phyloP scores from a whole-genome alignment of 2,329 filamentous ascomycete genomes.

The Lasiodiplodia sp. region DNA sequence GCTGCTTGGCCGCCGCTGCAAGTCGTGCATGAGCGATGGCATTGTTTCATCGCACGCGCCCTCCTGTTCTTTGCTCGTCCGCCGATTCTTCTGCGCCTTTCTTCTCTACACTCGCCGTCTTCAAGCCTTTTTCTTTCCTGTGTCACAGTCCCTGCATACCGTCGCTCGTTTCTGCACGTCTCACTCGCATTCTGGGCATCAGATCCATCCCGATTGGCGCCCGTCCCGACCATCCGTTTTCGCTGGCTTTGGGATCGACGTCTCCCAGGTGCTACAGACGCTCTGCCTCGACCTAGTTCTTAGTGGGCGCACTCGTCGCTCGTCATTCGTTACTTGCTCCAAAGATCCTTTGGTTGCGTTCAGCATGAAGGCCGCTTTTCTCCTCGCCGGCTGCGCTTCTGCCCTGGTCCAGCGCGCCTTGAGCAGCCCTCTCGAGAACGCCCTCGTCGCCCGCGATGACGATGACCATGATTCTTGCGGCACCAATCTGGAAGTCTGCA shows the following conservation, averaged over 20 bases:
- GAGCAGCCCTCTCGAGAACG: conserved; percentile 1
- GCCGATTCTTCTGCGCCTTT: not conserved
- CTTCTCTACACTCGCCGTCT: conserved; percentile 5
- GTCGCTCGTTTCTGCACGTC: conserved; percentile 24
- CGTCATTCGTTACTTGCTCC: conserved; percentile 15
- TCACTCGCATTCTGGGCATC: not conserved
- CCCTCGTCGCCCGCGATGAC: not conserved
- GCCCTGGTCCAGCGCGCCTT: conserved; percentile 4
- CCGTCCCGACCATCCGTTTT: not conserved
- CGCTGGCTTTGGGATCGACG: conserved; percentile 9
- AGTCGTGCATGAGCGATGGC: not conserved
- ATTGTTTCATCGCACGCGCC: not conserved
- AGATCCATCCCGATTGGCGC: conserved; percentile 7
- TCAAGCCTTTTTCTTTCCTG: conserved; percentile 6
- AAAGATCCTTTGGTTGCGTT: not conserved
- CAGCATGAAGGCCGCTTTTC: conserved; percentile 11
- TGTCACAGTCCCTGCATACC: conserved; percentile 22
- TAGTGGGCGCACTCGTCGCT: not conserved
- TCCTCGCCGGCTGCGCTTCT: not conserved
- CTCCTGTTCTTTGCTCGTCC: not conserved
- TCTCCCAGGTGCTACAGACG: conserved; percentile 6
- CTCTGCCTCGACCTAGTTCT: not conserved
- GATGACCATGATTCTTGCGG: conserved; percentile 35
- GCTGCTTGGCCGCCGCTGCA: not conserved
- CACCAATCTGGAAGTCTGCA: conserved; percentile 39